Base-by-base conservation (phyloP, 345 rosid genomes). In the Aquilaria sinensis region DNA sequence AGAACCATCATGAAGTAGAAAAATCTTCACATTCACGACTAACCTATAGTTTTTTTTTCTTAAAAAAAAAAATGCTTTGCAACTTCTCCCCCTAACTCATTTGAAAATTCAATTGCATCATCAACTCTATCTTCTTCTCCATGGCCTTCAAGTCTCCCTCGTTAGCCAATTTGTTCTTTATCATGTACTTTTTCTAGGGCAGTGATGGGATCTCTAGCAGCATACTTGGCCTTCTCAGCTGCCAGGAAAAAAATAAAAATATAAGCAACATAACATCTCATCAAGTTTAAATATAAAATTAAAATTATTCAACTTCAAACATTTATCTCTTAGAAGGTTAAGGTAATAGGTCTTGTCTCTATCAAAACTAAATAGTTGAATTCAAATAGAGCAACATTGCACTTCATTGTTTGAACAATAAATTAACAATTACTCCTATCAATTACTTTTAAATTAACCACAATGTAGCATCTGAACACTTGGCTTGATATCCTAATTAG, bases 51-150 rank as follows among this genome's bases (percentile, higher is more conserved):
- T 16, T 16, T 16, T 16, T 16, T 16, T 16, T 16, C 23, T 16
- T 16, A 16, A 16, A 16, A 16, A 16, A 16, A 16, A 16, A 16
- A 16, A 16, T 16, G 23, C 23, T 16, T 16, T 16, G 23, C 23
- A 16, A 16, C 23, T 16, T 16, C 0, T 16, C 23, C 23, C 23
- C 23, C 23, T 16, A 16, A 16, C 23, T 68, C 83, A 32, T 89
- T 90, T 32, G 92, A 88, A 80, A 88, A 88, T 77, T 86, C 90
- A 10, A 89, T 90, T 31, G 93, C 81, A 23, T 84, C 91, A 72
- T 89, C 96, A 14, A 86, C 70, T 84, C 90, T 61, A 86, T 89
- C 83, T 81, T 84, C 84, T 81, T 89, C 60, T 82, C 90, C 53
- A 89, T 89, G 32, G 89, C 81, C 72, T 86, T 89, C 9, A 89